Evolutionary conservation across 352 stramenopile genomes (phyloP).

Genomic region (Globisporangium sylvaticum): DNA sequence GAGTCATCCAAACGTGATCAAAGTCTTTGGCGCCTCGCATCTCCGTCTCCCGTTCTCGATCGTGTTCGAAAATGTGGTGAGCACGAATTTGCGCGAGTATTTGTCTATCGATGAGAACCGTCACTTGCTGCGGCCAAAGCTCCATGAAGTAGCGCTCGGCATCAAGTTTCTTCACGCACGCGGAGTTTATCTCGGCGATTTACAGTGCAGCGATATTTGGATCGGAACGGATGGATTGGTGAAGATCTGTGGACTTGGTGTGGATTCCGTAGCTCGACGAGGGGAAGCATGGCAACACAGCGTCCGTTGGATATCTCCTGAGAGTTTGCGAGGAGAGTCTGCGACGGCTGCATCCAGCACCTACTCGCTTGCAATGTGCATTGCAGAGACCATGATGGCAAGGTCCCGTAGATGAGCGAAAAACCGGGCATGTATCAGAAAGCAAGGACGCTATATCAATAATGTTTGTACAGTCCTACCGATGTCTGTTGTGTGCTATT

Average conservation of each 20-base stretch:
- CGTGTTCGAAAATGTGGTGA: background rate
- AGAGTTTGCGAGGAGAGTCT: background rate
- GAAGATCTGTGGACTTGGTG: background rate
- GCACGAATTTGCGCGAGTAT: conserved; percentile 4
- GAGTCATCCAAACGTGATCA: conserved; percentile 4
- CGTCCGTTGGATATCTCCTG: background rate
- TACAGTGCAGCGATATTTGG: background rate
- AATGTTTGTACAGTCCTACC: too few species aligned
- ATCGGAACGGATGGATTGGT: background rate
- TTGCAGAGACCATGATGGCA: too few species aligned
- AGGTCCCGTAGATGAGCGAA: too few species aligned
- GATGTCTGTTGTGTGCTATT: too few species aligned
- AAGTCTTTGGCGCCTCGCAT: background rate
- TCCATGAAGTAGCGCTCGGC: conserved; percentile 18
- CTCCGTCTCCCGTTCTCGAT: background rate
- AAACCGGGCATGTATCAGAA: background rate
- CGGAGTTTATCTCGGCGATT: background rate
- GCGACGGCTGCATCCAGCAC: background rate
- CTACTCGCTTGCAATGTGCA: background rate
- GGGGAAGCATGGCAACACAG: too few species aligned
- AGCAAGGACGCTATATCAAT: background rate
- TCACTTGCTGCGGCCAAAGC: background rate
- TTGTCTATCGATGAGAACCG: background rate
- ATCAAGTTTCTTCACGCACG: conserved; percentile 26
- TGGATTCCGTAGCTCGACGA: background rate